Base-by-base conservation (phyloP, 495 filamentous ascomycete genomes). In the Tuber melanosporum region DNA sequence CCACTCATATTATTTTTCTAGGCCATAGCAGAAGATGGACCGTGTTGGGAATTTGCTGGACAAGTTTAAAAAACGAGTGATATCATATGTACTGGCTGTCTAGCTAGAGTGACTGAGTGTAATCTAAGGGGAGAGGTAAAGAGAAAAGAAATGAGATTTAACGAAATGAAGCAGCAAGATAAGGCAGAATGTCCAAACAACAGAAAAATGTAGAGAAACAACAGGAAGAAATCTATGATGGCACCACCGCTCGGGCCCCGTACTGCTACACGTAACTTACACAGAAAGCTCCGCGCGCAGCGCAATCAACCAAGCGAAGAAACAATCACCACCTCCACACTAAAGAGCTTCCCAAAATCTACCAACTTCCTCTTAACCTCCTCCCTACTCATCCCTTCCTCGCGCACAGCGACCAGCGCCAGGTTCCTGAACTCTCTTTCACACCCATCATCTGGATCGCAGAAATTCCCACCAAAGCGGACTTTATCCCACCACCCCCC, bases 271-370 rank as follows among this genome's bases (percentile, higher is more conserved):
- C 12, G 9, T n/a, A 41, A 41, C 39, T 41, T 41, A 15, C 5
- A 62, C 9, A 22, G 3, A 15, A 32, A 62, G n/a, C n/a, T 26
- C n/a, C 10, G 14, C 8, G 3, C 2, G n/a, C 22, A 57, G 10
- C 0, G n/a, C 10, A 26, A 62, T 62, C 52, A 62, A 14, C 78
- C 78, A 66, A 80, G 73, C 8, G 77, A 79, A 20, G 78, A 76
- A 70, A 80, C 78, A 42, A 80, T 62, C 69, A 80, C 76, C 36
- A 80, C 78, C 44, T 80, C 78, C 1, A 80, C 78, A 2, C 77
- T 73, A 46, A 80, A 80, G 17, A 80, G 49, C 45, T 80, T 80
- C 0, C 78, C 78, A 71, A 80, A 80, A 77, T 80, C 78, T 20
- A 80, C 74, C 46, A 80, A 45, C 43, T 80, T 80, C 26, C 78